Base-by-base conservation (phyloP, 73 alveolate genomes). In the Paramecium bursaria region DNA sequence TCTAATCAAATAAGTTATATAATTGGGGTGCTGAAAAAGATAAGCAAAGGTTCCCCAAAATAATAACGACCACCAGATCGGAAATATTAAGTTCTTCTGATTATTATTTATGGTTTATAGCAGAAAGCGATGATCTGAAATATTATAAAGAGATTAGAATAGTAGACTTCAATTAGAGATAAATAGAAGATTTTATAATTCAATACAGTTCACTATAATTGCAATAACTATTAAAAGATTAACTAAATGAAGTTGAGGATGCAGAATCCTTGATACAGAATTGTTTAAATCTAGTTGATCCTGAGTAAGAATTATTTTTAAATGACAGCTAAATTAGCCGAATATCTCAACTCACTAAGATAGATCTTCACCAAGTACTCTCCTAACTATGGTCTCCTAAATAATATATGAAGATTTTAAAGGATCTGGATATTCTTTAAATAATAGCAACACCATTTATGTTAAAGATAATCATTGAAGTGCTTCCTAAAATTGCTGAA, bases 381-480 rank as follows among this genome's bases (percentile, higher is more conserved):
- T n/a, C n/a, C n/a, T n/a, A 57, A 11, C 17, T 57, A 26, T 57
- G 76, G 76, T 26, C 76, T n/a, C 13, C 50, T 26, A 17, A 44
- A 44, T n/a, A 57, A 6, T 57, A 57, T 57, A 3, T 29, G 15
- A 57, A 26, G 11, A 25, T 23, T 14, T 29, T 57, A 7, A 26
- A 9, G 31, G 9, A 29, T 19, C 11, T 57, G 76, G 17, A 29
- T 1, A 29, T 57, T 29, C 33, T 29, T 29, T 29, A 48, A 29
- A n/a, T 57, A 3, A 26, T 57, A 31, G 76, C 26, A 57, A 57
- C 76, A 25, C 76, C 76, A 0, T 57, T 57, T 57, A 57, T 57
- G 76, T 13, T 57, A 2, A 50, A 57, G 26, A 57, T 57, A 26
- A 50, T 57, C 14, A 29, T 57, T 27, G 76, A n/a, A 0, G 76